Conservation (phyloP, 208 protist species). For the Balamuthia mandrillaris region DNA sequence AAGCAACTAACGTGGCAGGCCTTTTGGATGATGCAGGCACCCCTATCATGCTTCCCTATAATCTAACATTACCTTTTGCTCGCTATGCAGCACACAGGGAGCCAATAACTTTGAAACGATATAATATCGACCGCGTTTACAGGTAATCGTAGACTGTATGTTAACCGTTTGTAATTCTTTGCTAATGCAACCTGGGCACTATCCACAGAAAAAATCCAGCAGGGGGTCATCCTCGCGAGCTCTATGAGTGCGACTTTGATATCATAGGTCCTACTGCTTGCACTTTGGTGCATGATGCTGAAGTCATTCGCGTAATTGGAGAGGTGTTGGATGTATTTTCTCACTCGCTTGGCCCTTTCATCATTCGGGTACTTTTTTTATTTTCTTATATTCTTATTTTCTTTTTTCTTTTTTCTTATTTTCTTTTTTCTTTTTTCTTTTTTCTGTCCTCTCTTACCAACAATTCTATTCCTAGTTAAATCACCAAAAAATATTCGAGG, state of each 20-base stretch:
- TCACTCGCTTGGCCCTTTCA: constrained; percentile 19
- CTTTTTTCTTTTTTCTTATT: too few relatives aligned
- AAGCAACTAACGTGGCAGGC: neutral
- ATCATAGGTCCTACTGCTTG: constrained; percentile 30
- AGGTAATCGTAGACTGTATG: neutral
- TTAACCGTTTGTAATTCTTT: neutral
- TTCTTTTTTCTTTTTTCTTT: too few relatives aligned
- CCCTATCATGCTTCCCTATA: constrained; percentile 44
- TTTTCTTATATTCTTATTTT: too few relatives aligned
- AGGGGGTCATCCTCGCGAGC: constrained; percentile 44
- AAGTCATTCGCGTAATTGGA: constrained; percentile 25
- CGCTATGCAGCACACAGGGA: constrained; percentile 29
- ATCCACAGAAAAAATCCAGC: constrained; percentile 17
- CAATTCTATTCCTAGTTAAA: constrained; percentile 24
- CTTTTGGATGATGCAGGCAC: constrained; percentile 55
- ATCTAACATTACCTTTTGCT: constrained; percentile 60
- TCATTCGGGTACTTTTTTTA: neutral
- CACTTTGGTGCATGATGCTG: constrained; percentile 23
- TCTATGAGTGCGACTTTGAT: constrained; percentile 59
- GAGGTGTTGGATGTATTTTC: constrained; percentile 49
- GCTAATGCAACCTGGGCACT: neutral
- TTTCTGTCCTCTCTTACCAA: too few relatives aligned
- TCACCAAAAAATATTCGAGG: constrained; percentile 39
- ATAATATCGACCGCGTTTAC: constrained; percentile 43
- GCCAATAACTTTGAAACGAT: constrained; percentile 5